Evolutionary conservation across 2,329 filamentous ascomycete species (phyloP).

Genomic region (Fusarium beomiforme): DNA sequence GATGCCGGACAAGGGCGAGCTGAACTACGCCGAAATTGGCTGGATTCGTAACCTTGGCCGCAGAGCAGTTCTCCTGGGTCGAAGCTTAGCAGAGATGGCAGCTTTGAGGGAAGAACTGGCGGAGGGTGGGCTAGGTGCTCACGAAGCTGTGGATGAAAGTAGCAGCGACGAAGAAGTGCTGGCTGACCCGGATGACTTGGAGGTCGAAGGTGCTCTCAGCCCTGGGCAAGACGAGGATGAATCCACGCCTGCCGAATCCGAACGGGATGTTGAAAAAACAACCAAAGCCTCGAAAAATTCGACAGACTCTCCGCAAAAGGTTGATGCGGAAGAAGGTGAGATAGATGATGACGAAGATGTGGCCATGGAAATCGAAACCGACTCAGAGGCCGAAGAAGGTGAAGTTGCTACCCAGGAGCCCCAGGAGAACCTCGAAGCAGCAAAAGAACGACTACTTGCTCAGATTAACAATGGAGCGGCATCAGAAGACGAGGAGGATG

Average conservation of each 20-base stretch:
- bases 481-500: conserved; percentile 41
- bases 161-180: conserved; percentile 52
- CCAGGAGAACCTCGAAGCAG: conserved; percentile 56
- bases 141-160: conserved; percentile 59
- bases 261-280: conserved; percentile 15
- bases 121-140: conserved; percentile 53
- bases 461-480: conserved; percentile 49
- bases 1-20: conserved; percentile 76
- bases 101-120: conserved; percentile 56
- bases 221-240: conserved; percentile 25
- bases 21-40: conserved; percentile 79
- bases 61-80: conserved; percentile 71
- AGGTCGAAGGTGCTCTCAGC: conserved; percentile 43
- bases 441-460: conserved; percentile 59
- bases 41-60: conserved; percentile 83
- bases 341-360: conserved; percentile 47
- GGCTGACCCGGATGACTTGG: conserved; percentile 46
- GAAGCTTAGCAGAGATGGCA: conserved; percentile 64
- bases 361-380: conserved; percentile 55
- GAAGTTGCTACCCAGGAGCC: conserved; percentile 39
- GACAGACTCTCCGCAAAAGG: neutral
- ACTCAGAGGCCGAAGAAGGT: conserved; percentile 51
- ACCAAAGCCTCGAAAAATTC: neutral
- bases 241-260: neutral
- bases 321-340: conserved; percentile 40